Evolutionary conservation across 2,329 filamentous ascomycete species (phyloP), one percentile per base, ranked within the genome.

Genomic region (Aspergillus quadricinctus): DNA sequence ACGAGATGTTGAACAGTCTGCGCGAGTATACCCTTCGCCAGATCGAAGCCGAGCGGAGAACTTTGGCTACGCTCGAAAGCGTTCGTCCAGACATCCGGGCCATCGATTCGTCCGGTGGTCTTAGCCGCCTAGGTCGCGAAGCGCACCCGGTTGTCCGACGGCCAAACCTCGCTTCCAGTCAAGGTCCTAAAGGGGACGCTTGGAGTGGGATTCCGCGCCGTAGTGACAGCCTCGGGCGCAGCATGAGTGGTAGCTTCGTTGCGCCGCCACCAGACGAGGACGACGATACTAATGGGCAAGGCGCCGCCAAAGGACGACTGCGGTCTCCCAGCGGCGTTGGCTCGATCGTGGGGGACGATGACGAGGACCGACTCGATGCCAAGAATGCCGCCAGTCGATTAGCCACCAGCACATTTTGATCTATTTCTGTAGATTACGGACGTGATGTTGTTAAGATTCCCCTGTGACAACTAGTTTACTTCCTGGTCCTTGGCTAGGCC

Each of bases 141-240:
- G 80, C 89, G 17, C 91, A 96, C 71, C 93, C 94, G 2, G 77
- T 86, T 4, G 76, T 78, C 29, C 85, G 94, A 54, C 86, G 93
- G 59, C 77, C 87, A 27, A 93, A 86, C 73, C 76, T 97, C 63
- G 89, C 90, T 17, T 89, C 90, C 49, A 94, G 89, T 67, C 94
- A 99, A 75, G 94, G 94, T 0, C 93, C 94, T 50, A 96, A 96
- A 77, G 94, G 94, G n/a, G 94, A 99, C 73, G 88, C 94, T 17
- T 99, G 94, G 94, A 96, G 91, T 67, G 94, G 94, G 56, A 92
- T 97, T 28, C 90, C 92, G 37, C 84, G 94, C 59, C 84, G 90
- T 54, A 86, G 87, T 29, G 90, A 96, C 65, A 87, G 86, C n/a
- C 76, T 91, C 55, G 88, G 83, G 68, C 83, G 92, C 65, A 92